Evolutionary conservation across 306 rosid species (phyloP).

Genomic region (Carpinus fangiana): DNA sequence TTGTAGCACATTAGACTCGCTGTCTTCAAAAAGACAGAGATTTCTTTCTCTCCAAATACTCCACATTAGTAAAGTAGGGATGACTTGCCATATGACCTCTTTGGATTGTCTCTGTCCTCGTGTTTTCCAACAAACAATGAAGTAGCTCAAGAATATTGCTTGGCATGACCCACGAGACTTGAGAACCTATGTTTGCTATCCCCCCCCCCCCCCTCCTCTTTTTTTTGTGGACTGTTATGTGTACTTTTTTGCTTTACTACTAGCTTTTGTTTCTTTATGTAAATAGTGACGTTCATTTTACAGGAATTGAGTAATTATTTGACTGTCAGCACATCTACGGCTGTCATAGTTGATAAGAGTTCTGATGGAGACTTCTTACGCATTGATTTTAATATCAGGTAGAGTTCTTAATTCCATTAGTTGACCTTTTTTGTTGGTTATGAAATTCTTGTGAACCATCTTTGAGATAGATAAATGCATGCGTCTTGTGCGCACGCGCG

Average conservation of each 20-base stretch:
- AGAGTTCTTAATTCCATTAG: conserved; percentile 21
- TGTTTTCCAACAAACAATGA: no score
- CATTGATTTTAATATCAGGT: conserved; percentile 89
- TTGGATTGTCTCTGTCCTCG: no score
- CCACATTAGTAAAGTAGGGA: no score
- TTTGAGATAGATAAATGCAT: not conserved
- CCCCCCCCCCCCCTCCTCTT: no score
- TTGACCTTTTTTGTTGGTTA: conserved; percentile 17
- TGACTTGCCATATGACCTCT: no score
- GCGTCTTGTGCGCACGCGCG: not conserved
- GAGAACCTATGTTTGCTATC: not conserved
- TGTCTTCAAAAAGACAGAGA: no score
- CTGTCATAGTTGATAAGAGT: conserved; percentile 91
- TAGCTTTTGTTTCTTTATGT: not conserved
- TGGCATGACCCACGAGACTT: no score
- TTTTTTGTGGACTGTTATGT: not conserved
- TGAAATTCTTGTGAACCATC: conserved; percentile 14
- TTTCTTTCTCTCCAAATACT: no score
- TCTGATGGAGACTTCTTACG: conserved; percentile 84
- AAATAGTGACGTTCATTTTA: conserved; percentile 21
- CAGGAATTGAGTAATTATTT: conserved; percentile 92
- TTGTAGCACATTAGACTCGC: no score
- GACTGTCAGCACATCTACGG: conserved; percentile 75
- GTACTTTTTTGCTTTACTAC: not conserved
- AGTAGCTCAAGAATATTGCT: no score